These are phyloP conservation scores for Phytophthora uliginosa DNA, from an alignment of 352 stramenopile species.

Conservation along the genomic window DNA sequence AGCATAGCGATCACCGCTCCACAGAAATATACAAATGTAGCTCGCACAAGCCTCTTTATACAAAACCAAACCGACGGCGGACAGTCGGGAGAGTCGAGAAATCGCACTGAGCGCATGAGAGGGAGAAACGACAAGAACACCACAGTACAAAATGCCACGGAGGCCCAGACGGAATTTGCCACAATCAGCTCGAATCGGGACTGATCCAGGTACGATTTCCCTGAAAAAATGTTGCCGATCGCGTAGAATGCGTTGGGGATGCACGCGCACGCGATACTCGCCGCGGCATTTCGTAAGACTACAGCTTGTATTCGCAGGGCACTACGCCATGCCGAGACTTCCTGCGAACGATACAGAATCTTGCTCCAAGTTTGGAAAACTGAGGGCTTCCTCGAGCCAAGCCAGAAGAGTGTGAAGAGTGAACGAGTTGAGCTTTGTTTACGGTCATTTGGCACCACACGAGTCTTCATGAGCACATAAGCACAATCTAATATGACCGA, in stretches of 20 bases:
- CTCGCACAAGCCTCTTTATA: slow-evolving; percentile 1
- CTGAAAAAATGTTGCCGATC: slow-evolving; percentile 15
- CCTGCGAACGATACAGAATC: not conserved
- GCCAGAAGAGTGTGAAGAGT: not conserved
- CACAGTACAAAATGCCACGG: slow-evolving; percentile 5
- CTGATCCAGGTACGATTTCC: slow-evolving; percentile 3
- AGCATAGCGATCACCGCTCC: not conserved
- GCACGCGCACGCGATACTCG: slow-evolving; percentile 22
- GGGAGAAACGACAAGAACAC: slow-evolving; percentile 14
- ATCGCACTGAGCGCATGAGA: slow-evolving; percentile 11
- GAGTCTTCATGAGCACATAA: not conserved
- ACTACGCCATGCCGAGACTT: not conserved
- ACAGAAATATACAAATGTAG: slow-evolving; percentile 13
- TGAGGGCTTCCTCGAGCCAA: not conserved
- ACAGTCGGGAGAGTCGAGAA: not conserved
- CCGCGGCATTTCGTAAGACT: slow-evolving; percentile 14
- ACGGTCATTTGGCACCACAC: not conserved
- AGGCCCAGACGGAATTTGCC: slow-evolving; percentile 18
- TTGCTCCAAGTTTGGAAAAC: not conserved
- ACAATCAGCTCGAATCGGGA: slow-evolving; percentile 13
- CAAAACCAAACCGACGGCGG: slow-evolving; percentile 14
- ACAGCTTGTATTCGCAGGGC: not conserved
- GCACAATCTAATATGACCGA: not conserved
- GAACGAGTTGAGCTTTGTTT: not conserved
- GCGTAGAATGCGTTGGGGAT: slow-evolving; percentile 14